Conservation (phyloP, 805 yeast species). For the Komagataella phaffii region DNA sequence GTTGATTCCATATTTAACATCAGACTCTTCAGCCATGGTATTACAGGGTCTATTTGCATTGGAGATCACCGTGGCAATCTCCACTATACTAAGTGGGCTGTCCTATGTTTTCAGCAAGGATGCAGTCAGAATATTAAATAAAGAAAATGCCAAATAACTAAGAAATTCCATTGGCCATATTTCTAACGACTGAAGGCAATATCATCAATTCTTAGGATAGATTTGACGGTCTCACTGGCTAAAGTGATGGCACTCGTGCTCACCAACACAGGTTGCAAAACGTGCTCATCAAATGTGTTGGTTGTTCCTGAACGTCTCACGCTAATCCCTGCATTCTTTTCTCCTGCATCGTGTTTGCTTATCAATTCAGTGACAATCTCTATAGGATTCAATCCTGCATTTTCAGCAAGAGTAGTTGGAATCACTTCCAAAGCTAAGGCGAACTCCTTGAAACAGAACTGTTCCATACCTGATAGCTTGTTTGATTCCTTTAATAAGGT, state of each 20-base stretch:
- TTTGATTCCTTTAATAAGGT: constrained; percentile 59
- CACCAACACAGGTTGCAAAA: constrained; percentile 91
- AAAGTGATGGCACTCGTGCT: constrained; percentile 87
- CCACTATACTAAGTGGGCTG: constrained; percentile 69
- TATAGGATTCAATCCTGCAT: constrained; percentile 87
- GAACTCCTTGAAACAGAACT: constrained; percentile 83
- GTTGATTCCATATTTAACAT: constrained; percentile 19
- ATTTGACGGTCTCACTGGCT: constrained; percentile 94
- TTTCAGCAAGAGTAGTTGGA: constrained; percentile 90
- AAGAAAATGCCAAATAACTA: constrained; percentile 7
- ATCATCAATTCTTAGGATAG: constrained; percentile 93
- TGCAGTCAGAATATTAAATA: constrained; percentile 46
- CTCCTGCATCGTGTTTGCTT: constrained; percentile 84
- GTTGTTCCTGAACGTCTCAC: constrained; percentile 90
- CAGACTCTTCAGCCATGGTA: constrained; percentile 12
- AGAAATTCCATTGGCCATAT: background rate
- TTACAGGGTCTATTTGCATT: constrained; percentile 16
- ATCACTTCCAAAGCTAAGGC: constrained; percentile 86
- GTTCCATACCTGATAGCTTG: constrained; percentile 71
- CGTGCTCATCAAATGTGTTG: constrained; percentile 86
- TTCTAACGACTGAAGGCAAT: constrained; percentile 76
- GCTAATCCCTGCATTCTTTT: constrained; percentile 87
- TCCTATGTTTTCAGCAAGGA: constrained; percentile 60
- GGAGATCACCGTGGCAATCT: constrained; percentile 47
- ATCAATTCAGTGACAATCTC: constrained; percentile 87